phyloP scores from a whole-genome alignment of 495 filamentous ascomycete species.

The Pseudomonodictys pantanalensis region DNA sequence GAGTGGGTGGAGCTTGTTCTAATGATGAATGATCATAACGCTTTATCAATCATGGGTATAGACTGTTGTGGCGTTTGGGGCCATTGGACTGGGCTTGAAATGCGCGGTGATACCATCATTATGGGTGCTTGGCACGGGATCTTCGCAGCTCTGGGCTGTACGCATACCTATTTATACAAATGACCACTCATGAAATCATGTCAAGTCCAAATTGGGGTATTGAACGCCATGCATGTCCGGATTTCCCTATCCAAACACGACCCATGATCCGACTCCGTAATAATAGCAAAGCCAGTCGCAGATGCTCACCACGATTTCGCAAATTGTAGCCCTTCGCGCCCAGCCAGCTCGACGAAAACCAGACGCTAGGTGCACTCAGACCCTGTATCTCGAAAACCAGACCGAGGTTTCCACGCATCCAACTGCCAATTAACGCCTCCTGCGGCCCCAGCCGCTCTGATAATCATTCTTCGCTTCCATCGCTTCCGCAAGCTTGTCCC shows the following conservation, averaged over 20 bases:
- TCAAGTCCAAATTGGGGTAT: too few relatives aligned
- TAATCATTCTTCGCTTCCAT: conserved; percentile 44
- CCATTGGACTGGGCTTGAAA: neutral
- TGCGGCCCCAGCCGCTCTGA: conserved; percentile 20
- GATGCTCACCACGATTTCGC: too few relatives aligned
- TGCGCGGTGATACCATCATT: conserved; percentile 14
- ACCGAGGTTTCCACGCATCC: too few relatives aligned
- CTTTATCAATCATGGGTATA: neutral
- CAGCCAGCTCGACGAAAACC: too few relatives aligned
- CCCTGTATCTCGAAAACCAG: too few relatives aligned
- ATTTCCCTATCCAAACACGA: too few relatives aligned
- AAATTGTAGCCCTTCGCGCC: too few relatives aligned
- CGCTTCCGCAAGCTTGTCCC: conserved; percentile 55
- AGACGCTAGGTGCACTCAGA: too few relatives aligned
- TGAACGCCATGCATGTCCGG: too few relatives aligned
- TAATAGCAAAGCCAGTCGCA: too few relatives aligned
- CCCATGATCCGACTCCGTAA: too few relatives aligned
- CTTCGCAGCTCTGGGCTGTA: conserved; percentile 16
- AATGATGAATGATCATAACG: too few relatives aligned
- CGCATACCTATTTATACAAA: conserved; percentile 4
- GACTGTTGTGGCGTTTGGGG: conserved; percentile 1
- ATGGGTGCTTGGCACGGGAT: neutral
- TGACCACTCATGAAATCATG: conserved; percentile 13
- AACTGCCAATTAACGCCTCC: neutral
- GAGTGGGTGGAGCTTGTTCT: conserved; percentile 40